phyloP scores from a whole-genome alignment of 1,284 basidiomycete genomes.

The Rhodotorula sp. region DNA sequence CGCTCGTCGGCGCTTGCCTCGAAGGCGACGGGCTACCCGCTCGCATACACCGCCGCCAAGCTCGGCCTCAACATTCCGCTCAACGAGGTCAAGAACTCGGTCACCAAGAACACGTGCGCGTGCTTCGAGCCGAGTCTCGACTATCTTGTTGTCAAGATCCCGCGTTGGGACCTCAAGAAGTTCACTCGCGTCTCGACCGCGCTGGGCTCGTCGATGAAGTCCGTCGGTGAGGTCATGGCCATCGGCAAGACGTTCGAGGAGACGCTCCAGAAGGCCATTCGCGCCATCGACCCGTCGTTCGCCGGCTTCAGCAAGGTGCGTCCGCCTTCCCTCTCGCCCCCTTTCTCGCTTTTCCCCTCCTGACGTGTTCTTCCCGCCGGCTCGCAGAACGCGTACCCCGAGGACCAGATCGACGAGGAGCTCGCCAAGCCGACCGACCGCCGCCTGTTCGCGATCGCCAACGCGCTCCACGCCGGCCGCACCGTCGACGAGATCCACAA shows the following conservation, averaged over 20 bases:
- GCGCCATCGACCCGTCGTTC: conserved; percentile 93
- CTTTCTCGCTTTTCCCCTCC: background rate
- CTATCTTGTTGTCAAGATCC: conserved; percentile 97
- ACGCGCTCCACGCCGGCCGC: conserved; percentile 85
- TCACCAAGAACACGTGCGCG: conserved; percentile 92
- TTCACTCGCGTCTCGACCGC: conserved; percentile 86
- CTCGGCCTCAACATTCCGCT: conserved; percentile 94
- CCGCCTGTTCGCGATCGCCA: conserved; percentile 86
- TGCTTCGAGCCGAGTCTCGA: conserved; percentile 99
- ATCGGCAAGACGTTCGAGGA: conserved; percentile 98
- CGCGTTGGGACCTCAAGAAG: conserved; percentile 98
- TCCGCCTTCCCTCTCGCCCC: conserved; percentile 9
- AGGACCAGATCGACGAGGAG: conserved; percentile 78
- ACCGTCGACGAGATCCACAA: conserved; percentile 94
- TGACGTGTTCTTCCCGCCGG: background rate
- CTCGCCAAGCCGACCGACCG: conserved; percentile 86
- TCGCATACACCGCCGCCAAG: conserved; percentile 98
- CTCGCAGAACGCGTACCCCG: conserved; percentile 60
- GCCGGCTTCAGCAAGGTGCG: conserved; percentile 82
- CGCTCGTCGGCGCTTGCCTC: conserved; percentile 97
- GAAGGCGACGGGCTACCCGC: conserved; percentile 96
- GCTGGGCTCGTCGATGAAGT: conserved; percentile 95
- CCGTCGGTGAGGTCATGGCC: conserved; percentile 98
- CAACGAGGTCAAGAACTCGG: conserved; percentile 96
- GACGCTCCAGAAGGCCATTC: conserved; percentile 96